Conservation (phyloP, 345 rosid species). For the Boechera divaricarpa region DNA sequence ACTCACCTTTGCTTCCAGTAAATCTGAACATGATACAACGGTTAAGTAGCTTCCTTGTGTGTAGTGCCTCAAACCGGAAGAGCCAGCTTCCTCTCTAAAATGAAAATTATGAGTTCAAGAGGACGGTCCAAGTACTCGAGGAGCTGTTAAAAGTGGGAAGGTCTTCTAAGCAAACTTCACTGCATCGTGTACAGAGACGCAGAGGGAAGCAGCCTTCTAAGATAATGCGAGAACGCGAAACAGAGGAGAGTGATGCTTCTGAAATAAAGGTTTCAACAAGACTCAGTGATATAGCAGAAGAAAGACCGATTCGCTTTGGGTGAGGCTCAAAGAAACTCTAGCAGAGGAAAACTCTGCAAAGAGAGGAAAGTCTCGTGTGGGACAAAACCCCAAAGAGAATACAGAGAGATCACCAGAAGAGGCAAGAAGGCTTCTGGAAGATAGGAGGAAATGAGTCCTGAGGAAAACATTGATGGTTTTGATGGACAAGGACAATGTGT, state of each 20-base stretch:
- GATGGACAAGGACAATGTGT: conserved; percentile 39
- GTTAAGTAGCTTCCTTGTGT: conserved; percentile 37
- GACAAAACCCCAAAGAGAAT: conserved; percentile 44
- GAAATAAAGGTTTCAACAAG: conserved; percentile 42
- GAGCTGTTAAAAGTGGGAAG: conserved; percentile 53
- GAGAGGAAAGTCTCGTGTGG: conserved; percentile 34
- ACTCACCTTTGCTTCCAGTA: conserved; percentile 49
- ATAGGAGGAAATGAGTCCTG: conserved; percentile 59
- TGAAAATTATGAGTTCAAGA: conserved; percentile 54
- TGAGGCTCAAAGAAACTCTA: conserved; percentile 28
- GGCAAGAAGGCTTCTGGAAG: conserved; percentile 60
- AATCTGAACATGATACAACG: conserved; percentile 46
- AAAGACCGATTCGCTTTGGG: conserved; percentile 2
- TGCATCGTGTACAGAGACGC: conserved; percentile 54
- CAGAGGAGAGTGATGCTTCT: conserved; percentile 55
- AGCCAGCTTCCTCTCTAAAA: conserved; percentile 38
- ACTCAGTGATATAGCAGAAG: conserved; percentile 38
- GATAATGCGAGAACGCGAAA: conserved; percentile 53
- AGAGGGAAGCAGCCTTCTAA: conserved; percentile 60
- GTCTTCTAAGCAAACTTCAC: conserved; percentile 35
- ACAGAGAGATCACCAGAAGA: conserved; percentile 39
- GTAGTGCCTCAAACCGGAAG: conserved; percentile 32
- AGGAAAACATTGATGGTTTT: conserved; percentile 50
- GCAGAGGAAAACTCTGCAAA: conserved; percentile 36
- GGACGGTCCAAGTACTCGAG: conserved; percentile 60